Percentiles rank a stretch among this genome's conserved stretches.
These are phyloP conservation scores for Thalassiosira profunda DNA, from an alignment of 108 stramenopile species.

Conservation along the genomic window DNA sequence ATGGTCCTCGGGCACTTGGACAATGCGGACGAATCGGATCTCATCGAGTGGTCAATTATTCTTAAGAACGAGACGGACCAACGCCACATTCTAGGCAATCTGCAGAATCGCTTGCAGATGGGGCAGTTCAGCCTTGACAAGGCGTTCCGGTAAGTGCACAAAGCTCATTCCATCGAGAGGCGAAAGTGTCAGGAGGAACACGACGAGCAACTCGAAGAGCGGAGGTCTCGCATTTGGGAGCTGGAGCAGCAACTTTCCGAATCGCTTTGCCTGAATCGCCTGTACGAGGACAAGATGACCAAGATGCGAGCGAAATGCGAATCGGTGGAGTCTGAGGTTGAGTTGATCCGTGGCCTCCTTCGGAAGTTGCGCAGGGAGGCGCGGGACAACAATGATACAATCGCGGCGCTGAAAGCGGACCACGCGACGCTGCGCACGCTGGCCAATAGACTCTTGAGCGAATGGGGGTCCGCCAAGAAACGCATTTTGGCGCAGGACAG, in stretches of 20 bases:
- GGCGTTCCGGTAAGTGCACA: slow-evolving; percentile 31
- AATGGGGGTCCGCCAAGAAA: not conserved
- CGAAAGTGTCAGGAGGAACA: slow-evolving; percentile 23
- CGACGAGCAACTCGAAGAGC: slow-evolving; percentile 13
- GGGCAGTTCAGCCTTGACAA: slow-evolving; percentile 46
- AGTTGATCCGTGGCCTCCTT: slow-evolving; percentile 8
- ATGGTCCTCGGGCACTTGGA: slow-evolving; percentile 22
- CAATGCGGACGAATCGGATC: slow-evolving; percentile 28
- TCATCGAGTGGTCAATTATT: slow-evolving; percentile 36
- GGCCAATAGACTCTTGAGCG: slow-evolving; percentile 14
- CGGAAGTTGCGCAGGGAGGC: slow-evolving; percentile 21
- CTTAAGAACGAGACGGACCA: slow-evolving; percentile 31
- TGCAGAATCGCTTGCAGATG: slow-evolving; percentile 45
- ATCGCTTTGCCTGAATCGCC: slow-evolving; percentile 16
- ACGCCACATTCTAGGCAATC: slow-evolving; percentile 33
- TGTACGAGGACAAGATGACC: slow-evolving; percentile 37
- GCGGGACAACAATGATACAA: slow-evolving; percentile 12
- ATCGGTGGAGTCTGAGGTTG: slow-evolving; percentile 10
- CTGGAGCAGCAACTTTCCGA: slow-evolving; percentile 17
- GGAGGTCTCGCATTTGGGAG: slow-evolving; percentile 24
- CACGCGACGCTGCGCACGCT: slow-evolving; percentile 1
- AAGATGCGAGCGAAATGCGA: slow-evolving; percentile 28
- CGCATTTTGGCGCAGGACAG: not conserved
- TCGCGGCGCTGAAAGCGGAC: slow-evolving; percentile 12
- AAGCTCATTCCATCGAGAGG: slow-evolving; percentile 14